Base-by-base conservation (phyloP, 371 early-diverging fungal species). In the Mortierella sp. region DNA sequence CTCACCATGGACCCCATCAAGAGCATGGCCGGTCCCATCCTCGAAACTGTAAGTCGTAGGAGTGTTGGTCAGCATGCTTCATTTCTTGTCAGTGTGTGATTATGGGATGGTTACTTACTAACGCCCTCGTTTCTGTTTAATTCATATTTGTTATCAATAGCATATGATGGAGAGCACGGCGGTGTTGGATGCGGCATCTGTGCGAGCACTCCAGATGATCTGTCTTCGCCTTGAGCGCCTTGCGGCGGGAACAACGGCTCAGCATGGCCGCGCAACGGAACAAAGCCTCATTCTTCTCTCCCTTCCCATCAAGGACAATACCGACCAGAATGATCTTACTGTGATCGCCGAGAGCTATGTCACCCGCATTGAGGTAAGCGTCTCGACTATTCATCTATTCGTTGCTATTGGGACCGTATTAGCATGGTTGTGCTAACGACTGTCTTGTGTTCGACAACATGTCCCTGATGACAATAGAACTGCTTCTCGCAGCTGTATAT, bases 281-380 rank as follows among this genome's bases (percentile, higher is more conserved):
- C 86, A 82, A 69, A 72, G 77, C 19, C 72, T 83, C 6, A 72
- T 78, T 0, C 69, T 88, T 5, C 75, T 89, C 55, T 81, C 91
- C 8, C 73, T 90, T 64, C 90, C 91, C 31, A 83, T 92, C 50
- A 87, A 89, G 72, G 90, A 92, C 74, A 88, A 90, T 73, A 91
- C 91, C 14, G 88, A 90, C 19, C 93, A 93, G 80, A 90, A 90
- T 48, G 93, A 93, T 50, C 84, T 94, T 11, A 64, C 91, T 53
- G 70, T 83, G 14, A 85, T 94, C 53, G 90, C 92, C 73, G 93
- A 93, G 74, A 91, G 91, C 72, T 90, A 91, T 74, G 89, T 94
- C 37, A 88, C 91, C 3, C 87, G 93, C 59, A 90, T 93, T 54
- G 94, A 94, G 89, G 69, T 72, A 53, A 51, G 16, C 54, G 28